Evolutionary conservation across 148 eudicot genomes (phyloP), one percentile per base, ranked within the genome.

Genomic region (Silene latifolia): DNA sequence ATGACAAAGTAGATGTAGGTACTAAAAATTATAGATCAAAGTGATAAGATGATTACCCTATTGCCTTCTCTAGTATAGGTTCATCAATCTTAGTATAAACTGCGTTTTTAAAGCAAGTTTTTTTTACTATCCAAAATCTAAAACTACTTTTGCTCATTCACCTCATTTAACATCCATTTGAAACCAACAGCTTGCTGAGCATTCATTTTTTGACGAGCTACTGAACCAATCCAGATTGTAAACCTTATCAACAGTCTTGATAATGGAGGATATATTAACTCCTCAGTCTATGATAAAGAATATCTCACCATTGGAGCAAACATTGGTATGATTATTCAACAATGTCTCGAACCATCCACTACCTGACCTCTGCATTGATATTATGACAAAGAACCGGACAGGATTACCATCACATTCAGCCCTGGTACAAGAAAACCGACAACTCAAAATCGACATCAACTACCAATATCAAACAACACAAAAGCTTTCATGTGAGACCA

Each of bases 161-260:
- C 99, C 98, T 92, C 98, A 83, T 92, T 96, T 69, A 96, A 89
- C 99, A 96, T 96, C 99, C 99, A 96, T 83, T 92, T 96, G 88
- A 92, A 90, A 77, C 99, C 99, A 67, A 96, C 84, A 35, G 99
- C 99, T n/a, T 63, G 98, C 97, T 2, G 97, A 89, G 74, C 99
- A 96, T 67, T 92, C 86, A 74, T 89, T 95, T 85, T 89, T 96
- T 66, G 99, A 90, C 65, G 99, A 96, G 80, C 99, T 95, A 53
- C 78, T 90, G 17, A 84, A 72, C 96, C 87, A 90, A 72, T 96
- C 99, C 86, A 96, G 87, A 84, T 90, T 87, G 83, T 92, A 96
- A 54, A 96, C 93, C 80, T 65, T 85, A 80, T 96, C 94, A 66
- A 95, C 87, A 48, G 90, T 90, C 77, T 73, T 73, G 14, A 84